Base-by-base conservation (phyloP, 192 early-diverging fungal species). In the Gorgonomyces haynaldii region DNA sequence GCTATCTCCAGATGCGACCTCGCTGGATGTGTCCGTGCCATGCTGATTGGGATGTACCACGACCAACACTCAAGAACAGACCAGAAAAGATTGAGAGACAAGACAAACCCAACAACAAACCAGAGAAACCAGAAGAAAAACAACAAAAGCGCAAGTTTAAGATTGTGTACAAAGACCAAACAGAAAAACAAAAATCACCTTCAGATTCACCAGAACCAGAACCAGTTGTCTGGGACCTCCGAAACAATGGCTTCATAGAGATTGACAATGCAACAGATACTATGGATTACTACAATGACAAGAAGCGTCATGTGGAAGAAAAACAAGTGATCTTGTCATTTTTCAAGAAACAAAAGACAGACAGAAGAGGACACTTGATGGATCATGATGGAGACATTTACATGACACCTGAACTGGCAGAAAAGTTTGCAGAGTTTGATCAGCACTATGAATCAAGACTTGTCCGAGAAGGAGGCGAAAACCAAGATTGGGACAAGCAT, bases 1-100 rank as follows among this genome's bases (percentile, higher is more conserved):
- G 55, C 0, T 17, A 52, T n/a, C 31, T 73, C 9, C 50, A 47
- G n/a, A 50, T 74, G 10, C 25, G 64, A 13, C 16, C 26, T 23
- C 47, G 55, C 26, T 75, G 72, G 72, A 72, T 67, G 71, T 75
- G 72, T 48, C 72, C 72, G 3, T 71, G 64, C 37, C 72, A 75
- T 58, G 67, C 43, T 19, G 67, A 75, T n/a, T 59, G 56, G 61
- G 42, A 35, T 5, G 21, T 69, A 37, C 58, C 65, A 12, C 0
- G 32, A 9, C 32, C 10, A 12, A 15, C 32, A 15, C 32, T 9
- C 10, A 15, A 12, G 32, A 9, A 34, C 10, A 12, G 32, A 15
- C 15, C 32, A 9, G 32, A 34, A 15, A 12, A 9, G 10, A 15
- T 12, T 15, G 15, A 34, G 15, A 34, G 15, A 9, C 15, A 34